Conservation (phyloP, 306 rosid species). For the Albizia julibrissin region DNA sequence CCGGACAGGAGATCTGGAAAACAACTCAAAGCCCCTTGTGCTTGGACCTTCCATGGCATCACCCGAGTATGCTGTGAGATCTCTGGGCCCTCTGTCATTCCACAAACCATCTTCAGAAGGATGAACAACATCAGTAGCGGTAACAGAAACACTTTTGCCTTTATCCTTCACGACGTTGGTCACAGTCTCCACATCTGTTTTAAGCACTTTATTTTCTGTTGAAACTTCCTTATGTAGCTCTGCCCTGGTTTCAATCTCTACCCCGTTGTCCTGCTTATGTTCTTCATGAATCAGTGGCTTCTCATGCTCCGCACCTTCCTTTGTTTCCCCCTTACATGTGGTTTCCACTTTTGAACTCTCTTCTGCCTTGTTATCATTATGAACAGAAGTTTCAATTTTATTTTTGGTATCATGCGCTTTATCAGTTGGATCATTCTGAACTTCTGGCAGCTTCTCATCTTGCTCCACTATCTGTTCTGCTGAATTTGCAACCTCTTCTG, state of each 20-base stretch:
- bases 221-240: conserved; percentile 46
- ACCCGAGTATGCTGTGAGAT: conserved; percentile 42
- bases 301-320: conserved; percentile 35
- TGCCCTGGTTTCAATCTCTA: conserved; percentile 48
- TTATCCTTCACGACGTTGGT: conserved; percentile 66
- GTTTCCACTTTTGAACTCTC: conserved; percentile 36
- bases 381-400: conserved; percentile 23
- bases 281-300: conserved; percentile 39
- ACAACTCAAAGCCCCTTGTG: conserved; percentile 84
- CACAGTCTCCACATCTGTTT: conserved; percentile 43
- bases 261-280: conserved; percentile 42
- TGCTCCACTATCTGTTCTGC: conserved; percentile 38
- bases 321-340: conserved; percentile 35
- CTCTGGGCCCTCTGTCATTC: conserved; percentile 59
- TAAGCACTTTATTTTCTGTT: conserved; percentile 45
- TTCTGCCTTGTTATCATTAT: conserved; percentile 32
- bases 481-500: conserved; percentile 21
- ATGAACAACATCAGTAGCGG: conserved; percentile 43
- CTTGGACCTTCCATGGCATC: conserved; percentile 85
- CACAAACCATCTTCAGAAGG: conserved; percentile 56
- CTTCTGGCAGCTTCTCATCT: conserved; percentile 36
- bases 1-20: conserved; percentile 82
- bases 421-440: conserved; percentile 30
- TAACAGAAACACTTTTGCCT: conserved; percentile 73
- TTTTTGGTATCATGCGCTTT: conserved; percentile 28